Conservation (phyloP, 306 rosid species). For the Arachis hypogaea region DNA sequence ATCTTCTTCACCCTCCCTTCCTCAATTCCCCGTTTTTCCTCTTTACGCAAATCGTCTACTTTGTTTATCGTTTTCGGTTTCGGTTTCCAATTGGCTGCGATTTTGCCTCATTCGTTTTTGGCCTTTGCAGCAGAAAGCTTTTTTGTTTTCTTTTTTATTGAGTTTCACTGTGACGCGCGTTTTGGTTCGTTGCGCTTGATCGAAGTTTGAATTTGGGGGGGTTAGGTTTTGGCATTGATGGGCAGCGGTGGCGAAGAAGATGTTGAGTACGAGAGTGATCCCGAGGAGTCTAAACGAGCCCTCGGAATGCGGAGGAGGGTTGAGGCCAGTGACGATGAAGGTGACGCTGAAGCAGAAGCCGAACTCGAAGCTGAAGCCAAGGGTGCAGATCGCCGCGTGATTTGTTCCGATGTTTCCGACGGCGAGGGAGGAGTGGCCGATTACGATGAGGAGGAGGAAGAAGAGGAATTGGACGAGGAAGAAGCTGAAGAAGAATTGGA, state of each 20-base stretch:
- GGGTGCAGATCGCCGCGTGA: constrained; percentile 50
- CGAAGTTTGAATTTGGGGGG: constrained; percentile 37
- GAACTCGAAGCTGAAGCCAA: constrained; percentile 35
- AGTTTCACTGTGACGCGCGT: not conserved
- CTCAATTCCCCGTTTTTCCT: constrained; percentile 22
- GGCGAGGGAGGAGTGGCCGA: constrained; percentile 88
- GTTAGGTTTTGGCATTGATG: constrained; percentile 52
- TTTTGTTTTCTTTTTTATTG: not conserved
- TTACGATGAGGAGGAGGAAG: constrained; percentile 74
- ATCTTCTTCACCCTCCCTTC: constrained; percentile 33
- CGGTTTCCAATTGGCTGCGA: constrained; percentile 34
- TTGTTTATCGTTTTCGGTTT: constrained; percentile 10
- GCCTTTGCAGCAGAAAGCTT: not conserved
- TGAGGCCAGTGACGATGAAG: constrained; percentile 89
- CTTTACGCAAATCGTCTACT: not conserved
- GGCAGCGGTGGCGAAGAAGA: constrained; percentile 63
- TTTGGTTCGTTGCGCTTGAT: constrained; percentile 15
- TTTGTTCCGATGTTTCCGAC: constrained; percentile 74
- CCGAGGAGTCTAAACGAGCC: constrained; percentile 73
- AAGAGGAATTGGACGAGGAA: constrained; percentile 64
- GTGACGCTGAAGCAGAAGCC: constrained; percentile 27
- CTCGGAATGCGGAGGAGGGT: constrained; percentile 88
- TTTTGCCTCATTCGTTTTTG: not conserved
- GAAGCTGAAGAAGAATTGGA: constrained; percentile 48
- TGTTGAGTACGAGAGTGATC: constrained; percentile 90